Evolutionary conservation across 257 asterid species (phyloP).

Genomic region (Solanum peruvianum): DNA sequence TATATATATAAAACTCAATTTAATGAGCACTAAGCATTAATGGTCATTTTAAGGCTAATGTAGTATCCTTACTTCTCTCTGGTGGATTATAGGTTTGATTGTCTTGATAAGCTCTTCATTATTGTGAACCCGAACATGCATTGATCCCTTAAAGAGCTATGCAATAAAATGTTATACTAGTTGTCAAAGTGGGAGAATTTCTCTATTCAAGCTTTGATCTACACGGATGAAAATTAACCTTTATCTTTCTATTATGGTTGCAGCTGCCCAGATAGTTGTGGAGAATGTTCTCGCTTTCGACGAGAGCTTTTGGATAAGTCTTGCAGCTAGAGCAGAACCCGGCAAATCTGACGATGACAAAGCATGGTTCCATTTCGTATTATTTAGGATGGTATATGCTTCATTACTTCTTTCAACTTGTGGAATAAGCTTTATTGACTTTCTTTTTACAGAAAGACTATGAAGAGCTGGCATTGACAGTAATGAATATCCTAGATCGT

Average conservation of each 20-base stretch:
- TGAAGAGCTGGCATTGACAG: constrained; percentile 70
- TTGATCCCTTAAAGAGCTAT: not conserved
- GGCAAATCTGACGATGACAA: constrained; percentile 93
- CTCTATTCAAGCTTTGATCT: not conserved
- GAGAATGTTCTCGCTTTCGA: constrained; percentile 92
- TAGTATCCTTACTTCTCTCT: too few species aligned
- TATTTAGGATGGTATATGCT: constrained; percentile 2
- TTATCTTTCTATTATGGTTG: constrained; percentile 8
- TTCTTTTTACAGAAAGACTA: constrained; percentile 62
- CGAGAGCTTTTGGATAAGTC: constrained; percentile 85
- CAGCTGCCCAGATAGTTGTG: constrained; percentile 80
- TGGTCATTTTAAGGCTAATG: too few species aligned
- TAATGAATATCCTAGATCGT: constrained; percentile 72
- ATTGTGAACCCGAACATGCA: not conserved
- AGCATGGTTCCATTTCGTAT: constrained; percentile 41
- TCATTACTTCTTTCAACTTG: not conserved
- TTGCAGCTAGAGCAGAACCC: constrained; percentile 89
- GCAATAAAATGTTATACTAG: not conserved
- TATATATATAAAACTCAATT: too few species aligned
- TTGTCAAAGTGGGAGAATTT: not conserved
- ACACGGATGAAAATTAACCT: not conserved
- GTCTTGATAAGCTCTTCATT: not conserved
- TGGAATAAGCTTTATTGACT: constrained; percentile 7
- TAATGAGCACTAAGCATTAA: too few species aligned
- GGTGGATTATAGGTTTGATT: not conserved